Evolutionary conservation across 495 filamentous ascomycete genomes (phyloP).

Genomic region (Beverwykella pulmonaria): DNA sequence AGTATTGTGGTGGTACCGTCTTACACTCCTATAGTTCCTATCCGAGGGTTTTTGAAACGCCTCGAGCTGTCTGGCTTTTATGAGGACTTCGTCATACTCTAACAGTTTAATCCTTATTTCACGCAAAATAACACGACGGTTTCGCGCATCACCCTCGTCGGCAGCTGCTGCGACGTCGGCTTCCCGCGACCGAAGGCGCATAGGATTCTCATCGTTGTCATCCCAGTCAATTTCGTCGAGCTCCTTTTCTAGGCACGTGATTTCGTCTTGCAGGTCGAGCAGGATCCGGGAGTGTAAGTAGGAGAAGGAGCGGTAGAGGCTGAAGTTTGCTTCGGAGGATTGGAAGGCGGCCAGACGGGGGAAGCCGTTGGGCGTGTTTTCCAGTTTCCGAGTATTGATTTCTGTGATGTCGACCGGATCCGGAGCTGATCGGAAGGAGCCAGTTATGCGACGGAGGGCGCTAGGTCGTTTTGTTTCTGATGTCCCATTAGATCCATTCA

Average conservation of each 20-base stretch:
- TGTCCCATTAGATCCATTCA: background rate
- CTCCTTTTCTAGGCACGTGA: conserved; percentile 43
- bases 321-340: conserved; percentile 45
- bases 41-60: conserved; percentile 44
- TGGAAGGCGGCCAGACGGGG: conserved; percentile 46
- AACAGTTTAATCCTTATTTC: conserved; percentile 41
- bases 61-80: conserved; percentile 45
- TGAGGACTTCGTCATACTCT: conserved; percentile 47
- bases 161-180: conserved; percentile 21
- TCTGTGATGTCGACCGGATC: conserved; percentile 28
- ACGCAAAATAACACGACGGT: conserved; percentile 39
- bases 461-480: conserved; percentile 19
- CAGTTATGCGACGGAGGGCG: conserved; percentile 24
- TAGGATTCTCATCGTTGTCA: conserved; percentile 26
- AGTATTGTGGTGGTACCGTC: conserved; percentile 43
- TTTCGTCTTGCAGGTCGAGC: conserved; percentile 46
- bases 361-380: conserved; percentile 46
- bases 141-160: conserved; percentile 17
- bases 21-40: conserved; percentile 47
- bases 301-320: conserved; percentile 46
- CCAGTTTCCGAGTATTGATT: conserved; percentile 36
- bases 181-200: conserved; percentile 33
- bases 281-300: conserved; percentile 47
- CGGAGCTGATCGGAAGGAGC: conserved; percentile 26
- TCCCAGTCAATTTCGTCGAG: conserved; percentile 42